Evolutionary conservation across 176 grass and related monocot genomes (phyloP).

Genomic region (Panicum miliaceum): DNA sequence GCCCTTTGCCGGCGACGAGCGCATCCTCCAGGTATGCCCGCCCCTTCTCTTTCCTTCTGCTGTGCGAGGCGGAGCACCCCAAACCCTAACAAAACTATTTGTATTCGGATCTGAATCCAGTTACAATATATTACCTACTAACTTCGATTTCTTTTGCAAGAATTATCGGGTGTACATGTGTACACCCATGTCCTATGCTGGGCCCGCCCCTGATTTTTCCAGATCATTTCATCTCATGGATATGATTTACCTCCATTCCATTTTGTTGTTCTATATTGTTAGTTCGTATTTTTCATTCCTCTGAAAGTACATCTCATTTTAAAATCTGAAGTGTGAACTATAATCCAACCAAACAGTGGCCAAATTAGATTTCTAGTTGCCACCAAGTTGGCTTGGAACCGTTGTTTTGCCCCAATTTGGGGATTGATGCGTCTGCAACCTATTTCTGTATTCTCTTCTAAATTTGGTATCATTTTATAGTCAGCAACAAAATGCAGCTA

Average conservation of each 20-base stretch:
- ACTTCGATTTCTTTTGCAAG: too few species aligned
- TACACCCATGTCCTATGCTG: too few species aligned
- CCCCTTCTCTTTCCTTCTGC: too few species aligned
- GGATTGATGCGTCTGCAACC: neutral
- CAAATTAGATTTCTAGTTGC: neutral
- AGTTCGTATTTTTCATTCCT: neutral
- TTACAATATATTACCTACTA: too few species aligned
- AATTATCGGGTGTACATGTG: too few species aligned
- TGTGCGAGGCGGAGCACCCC: too few species aligned
- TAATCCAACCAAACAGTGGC: neutral
- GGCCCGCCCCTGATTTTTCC: neutral
- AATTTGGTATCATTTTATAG: neutral
- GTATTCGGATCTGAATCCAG: too few species aligned
- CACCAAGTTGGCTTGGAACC: neutral
- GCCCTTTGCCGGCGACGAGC: too few species aligned
- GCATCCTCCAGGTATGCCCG: too few species aligned
- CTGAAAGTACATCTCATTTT: neutral
- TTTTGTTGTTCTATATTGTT: neutral
- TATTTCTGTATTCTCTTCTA: neutral
- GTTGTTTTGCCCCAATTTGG: neutral
- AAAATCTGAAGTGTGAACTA: neutral
- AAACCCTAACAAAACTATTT: too few species aligned
- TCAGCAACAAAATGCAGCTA: neutral
- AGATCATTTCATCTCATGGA: constrained; percentile 2
- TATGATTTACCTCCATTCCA: neutral